Conservation (phyloP, 495 filamentous ascomycete species). For the Zalerion maritima region DNA sequence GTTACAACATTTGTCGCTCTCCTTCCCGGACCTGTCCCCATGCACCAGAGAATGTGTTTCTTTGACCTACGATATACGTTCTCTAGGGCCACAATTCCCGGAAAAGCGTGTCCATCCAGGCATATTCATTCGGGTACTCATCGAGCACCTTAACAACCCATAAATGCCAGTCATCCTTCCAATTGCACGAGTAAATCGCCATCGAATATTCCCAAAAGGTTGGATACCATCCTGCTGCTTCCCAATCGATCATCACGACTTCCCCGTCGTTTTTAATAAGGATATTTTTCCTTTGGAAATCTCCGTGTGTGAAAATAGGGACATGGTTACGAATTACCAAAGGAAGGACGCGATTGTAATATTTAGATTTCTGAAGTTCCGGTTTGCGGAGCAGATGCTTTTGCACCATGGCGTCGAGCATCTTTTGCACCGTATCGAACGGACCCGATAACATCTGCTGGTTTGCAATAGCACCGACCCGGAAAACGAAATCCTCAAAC, state of each 20-base stretch:
- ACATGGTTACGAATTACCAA: slow-evolving; percentile 4
- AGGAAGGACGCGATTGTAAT: slow-evolving; percentile 16
- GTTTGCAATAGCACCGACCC: slow-evolving; percentile 6
- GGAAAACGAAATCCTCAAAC: slow-evolving; percentile 20
- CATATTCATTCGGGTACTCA: slow-evolving; percentile 4
- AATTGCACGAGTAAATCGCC: slow-evolving; percentile 16
- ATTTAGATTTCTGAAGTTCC: slow-evolving; percentile 13
- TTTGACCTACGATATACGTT: too few relatives aligned
- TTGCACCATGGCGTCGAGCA: slow-evolving; percentile 16
- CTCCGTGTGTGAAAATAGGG: slow-evolving; percentile 9
- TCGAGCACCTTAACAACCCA: slow-evolving; percentile 19
- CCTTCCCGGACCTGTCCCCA: too few relatives aligned
- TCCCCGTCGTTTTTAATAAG: slow-evolving; percentile 9
- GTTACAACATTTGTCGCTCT: too few relatives aligned
- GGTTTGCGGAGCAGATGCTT: slow-evolving; percentile 12
- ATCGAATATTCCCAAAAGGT: slow-evolving; percentile 18
- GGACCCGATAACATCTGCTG: slow-evolving; percentile 20
- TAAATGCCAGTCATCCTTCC: slow-evolving; percentile 21
- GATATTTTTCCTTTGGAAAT: slow-evolving; percentile 19
- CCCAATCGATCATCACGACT: slow-evolving; percentile 16
- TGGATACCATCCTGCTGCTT: slow-evolving; percentile 19
- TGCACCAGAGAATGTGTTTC: too few relatives aligned
- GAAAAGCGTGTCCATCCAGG: slow-evolving; percentile 7
- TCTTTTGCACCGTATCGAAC: slow-evolving; percentile 14
- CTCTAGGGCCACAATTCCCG: slow-evolving; percentile 6